Base-by-base conservation (phyloP, 345 rosid genomes). In the Syzygium jambos region DNA sequence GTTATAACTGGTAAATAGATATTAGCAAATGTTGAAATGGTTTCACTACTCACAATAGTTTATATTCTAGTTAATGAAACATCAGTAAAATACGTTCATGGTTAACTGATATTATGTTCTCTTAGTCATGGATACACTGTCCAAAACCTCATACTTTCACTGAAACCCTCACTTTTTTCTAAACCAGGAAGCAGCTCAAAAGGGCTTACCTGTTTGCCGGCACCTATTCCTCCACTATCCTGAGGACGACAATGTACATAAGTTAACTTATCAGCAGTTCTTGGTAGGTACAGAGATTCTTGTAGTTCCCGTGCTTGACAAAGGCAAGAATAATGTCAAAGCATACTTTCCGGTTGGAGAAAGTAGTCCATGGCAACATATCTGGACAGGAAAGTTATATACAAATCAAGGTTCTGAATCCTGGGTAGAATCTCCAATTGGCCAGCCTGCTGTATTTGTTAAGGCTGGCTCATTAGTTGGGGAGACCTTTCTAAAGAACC, bases 191-290 rank as follows among this genome's bases (percentile, higher is more conserved):
- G 94, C 95, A 10, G 86, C 94, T 87, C 86, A 88, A 29, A 94
- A 89, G 92, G 97, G 97, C 25, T 91, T 93, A 52, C 97, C 96
- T 16, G 88, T 95, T 63, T 95, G 97, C 93, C 94, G 97, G 78
- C 97, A 94, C 92, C 87, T 94, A 77, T 94, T 95, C 89, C 92
- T 94, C 88, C 97, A 95, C 91, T 95, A 95, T 88, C 95, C 96
- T 11, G 89, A 91, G 80, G 97, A 95, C 30, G 90, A 86, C 84
- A 88, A 54, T 52, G 95, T 92, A 73, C 96, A 91, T 21, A 91
- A 85, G 53, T 87, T 95, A 68, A 94, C 89, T 85, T 94, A 95
- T 88, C 94, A 95, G 83, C 97, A 94, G 89, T 94, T 95, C 93
- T 87, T 95, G 88, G 89, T 95, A 21, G 97, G 96, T 54, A 92